These are phyloP conservation scores for Backusella psychrophila DNA, from an alignment of 192 early-diverging fungal species.

Conservation along the genomic window DNA sequence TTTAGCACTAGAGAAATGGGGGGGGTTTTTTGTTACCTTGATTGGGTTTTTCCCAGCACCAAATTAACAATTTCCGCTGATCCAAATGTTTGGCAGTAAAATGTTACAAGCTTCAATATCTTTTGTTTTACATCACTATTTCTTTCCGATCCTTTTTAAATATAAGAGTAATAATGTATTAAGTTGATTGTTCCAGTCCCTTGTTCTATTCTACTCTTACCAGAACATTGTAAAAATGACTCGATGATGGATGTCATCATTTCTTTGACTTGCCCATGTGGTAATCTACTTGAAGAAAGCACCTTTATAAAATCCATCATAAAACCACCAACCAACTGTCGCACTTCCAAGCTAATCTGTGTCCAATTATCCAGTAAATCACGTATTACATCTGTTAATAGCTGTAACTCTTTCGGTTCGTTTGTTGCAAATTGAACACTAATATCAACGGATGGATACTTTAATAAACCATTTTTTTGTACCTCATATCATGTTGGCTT, in stretches of 20 bases:
- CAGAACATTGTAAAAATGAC: background rate
- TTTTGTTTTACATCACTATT: constrained; percentile 7
- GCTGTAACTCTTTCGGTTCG: background rate
- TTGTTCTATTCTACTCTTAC: background rate
- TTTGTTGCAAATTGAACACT: background rate
- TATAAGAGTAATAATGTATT: background rate
- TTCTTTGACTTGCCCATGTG: background rate
- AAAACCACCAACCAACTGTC: background rate
- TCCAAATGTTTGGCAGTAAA: constrained; percentile 32
- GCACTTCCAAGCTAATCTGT: background rate
- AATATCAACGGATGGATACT: background rate
- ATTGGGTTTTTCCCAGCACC: background rate
- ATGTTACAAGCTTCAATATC: constrained; percentile 18
- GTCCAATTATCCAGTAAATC: constrained; percentile 14
- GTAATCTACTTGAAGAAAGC: background rate
- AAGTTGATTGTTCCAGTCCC: background rate
- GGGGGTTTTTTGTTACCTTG: background rate
- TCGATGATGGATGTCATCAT: background rate
- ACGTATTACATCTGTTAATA: background rate
- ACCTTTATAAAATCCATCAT: background rate
- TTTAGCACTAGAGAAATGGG: background rate
- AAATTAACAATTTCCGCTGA: constrained; percentile 14
- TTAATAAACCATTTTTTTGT: background rate
- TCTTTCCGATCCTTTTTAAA: constrained; percentile 16
- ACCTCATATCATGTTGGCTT: too few relatives aligned